Percentiles rank a stretch among this genome's conserved stretches.
Conservation (phyloP, 441 rosid genomes). For the Macaranga tanarius region DNA sequence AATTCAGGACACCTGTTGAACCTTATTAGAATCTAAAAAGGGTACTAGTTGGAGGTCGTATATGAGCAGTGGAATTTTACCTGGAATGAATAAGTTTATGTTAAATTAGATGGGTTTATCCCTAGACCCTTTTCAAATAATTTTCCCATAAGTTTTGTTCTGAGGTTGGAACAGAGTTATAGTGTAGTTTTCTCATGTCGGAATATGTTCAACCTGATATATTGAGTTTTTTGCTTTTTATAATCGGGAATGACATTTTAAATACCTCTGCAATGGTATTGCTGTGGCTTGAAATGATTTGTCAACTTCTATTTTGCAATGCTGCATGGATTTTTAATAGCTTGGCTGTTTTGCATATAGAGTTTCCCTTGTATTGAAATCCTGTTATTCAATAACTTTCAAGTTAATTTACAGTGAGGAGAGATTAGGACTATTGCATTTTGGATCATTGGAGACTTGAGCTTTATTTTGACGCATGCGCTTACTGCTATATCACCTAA, state of each 20-base stretch:
- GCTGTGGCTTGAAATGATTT: neutral
- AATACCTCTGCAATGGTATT: neutral
- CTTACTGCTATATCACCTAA: too few species aligned
- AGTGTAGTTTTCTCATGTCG: neutral
- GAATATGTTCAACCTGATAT: neutral
- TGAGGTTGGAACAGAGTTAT: constrained; percentile 18
- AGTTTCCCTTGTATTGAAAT: too few species aligned
- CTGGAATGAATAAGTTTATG: constrained; percentile 25
- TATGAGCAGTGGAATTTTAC: neutral
- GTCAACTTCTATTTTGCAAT: neutral
- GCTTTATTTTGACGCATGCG: too few species aligned
- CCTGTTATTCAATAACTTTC: too few species aligned
- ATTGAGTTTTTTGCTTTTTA: neutral
- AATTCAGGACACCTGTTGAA: constrained; percentile 79
- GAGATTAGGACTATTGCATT: too few species aligned
- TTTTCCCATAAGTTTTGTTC: constrained; percentile 21
- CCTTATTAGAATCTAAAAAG: constrained; percentile 28
- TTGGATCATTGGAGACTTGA: too few species aligned
- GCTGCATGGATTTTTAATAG: neutral
- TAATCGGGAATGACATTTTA: neutral
- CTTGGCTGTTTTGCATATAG: too few species aligned
- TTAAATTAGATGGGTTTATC: constrained; percentile 13
- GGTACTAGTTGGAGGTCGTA: neutral
- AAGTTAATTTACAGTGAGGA: too few species aligned
- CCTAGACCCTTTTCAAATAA: constrained; percentile 25